phyloP scores from a whole-genome alignment of 441 rosid genomes.

The Pelargonium cotyledonis region DNA sequence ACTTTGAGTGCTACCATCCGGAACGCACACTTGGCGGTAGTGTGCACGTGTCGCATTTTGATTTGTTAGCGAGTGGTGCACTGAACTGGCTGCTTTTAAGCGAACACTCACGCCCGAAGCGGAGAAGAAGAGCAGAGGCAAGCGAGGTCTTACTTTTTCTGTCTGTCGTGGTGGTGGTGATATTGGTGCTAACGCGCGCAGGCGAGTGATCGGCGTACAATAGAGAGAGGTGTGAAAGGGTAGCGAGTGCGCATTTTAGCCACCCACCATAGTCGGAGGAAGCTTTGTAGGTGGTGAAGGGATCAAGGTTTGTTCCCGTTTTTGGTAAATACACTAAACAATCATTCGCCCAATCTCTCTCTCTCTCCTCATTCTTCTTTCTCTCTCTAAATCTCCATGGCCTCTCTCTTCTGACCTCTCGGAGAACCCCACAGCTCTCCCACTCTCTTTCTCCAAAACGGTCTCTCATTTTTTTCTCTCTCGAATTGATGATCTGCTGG shows the following conservation, averaged over 20 bases:
- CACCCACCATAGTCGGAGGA: conserved; percentile 3
- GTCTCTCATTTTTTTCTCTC: background rate
- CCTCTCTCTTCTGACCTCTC: conserved; percentile 18
- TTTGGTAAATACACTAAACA: background rate
- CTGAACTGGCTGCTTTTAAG: background rate
- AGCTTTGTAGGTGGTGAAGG: conserved; percentile 6
- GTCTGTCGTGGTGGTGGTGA: background rate
- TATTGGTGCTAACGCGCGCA: conserved; percentile 1
- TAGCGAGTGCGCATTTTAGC: conserved; percentile 3
- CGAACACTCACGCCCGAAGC: background rate
- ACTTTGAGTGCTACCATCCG: background rate
- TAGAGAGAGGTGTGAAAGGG: background rate
- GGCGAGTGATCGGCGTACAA: background rate
- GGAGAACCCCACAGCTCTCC: conserved; percentile 12
- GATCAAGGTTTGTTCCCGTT: conserved; percentile 3
- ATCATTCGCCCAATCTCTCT: background rate
- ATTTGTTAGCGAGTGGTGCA: background rate
- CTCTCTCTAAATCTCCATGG: conserved; percentile 22
- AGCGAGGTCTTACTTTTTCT: background rate
- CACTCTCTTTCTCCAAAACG: background rate
- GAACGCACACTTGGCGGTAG: background rate
- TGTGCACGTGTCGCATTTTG: background rate
- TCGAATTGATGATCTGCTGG: conserved; percentile 30
- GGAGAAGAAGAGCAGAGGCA: background rate
- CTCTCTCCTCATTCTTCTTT: background rate